phyloP scores from a whole-genome alignment of 495 filamentous ascomycete genomes.

The Lasiosphaeria hispida region DNA sequence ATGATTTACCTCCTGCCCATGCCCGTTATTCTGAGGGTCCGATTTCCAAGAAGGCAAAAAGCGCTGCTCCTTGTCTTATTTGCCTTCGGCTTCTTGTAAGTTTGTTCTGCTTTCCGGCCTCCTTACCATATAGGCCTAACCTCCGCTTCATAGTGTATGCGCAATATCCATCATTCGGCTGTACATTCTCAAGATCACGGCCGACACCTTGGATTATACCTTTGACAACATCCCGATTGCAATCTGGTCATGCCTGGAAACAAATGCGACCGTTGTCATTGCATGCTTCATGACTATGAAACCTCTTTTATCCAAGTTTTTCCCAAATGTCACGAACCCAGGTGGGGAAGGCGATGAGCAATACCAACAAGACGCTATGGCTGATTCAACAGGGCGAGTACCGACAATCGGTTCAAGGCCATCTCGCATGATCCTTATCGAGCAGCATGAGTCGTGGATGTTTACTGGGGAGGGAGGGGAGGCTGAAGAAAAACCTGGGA shows the following conservation, averaged over 20 bases:
- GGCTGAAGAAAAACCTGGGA: no score
- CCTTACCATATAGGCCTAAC: no score
- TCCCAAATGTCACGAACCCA: not conserved
- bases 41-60: slow-evolving; percentile 3
- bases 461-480: no score
- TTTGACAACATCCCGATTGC: not conserved
- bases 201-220: not conserved
- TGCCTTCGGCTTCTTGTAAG: slow-evolving; percentile 9
- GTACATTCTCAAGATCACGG: not conserved
- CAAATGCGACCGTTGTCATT: not conserved
- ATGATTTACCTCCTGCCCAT: slow-evolving; percentile 2
- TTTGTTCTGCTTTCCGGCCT: not conserved
- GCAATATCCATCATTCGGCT: not conserved
- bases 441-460: no score
- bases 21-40: not conserved
- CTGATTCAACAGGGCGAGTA: no score
- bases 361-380: no score
- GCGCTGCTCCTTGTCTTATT: slow-evolving; percentile 1
- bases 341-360: no score
- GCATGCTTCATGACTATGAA: slow-evolving; percentile 1
- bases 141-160: not conserved
- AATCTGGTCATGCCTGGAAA: slow-evolving; percentile 6
- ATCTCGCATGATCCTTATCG: no score
- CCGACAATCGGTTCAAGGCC: no score
- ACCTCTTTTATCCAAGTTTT: not conserved